These are phyloP conservation scores for Azolla pinnata DNA, from an alignment of 75 land plant genomes.

Conservation along the genomic window DNA sequence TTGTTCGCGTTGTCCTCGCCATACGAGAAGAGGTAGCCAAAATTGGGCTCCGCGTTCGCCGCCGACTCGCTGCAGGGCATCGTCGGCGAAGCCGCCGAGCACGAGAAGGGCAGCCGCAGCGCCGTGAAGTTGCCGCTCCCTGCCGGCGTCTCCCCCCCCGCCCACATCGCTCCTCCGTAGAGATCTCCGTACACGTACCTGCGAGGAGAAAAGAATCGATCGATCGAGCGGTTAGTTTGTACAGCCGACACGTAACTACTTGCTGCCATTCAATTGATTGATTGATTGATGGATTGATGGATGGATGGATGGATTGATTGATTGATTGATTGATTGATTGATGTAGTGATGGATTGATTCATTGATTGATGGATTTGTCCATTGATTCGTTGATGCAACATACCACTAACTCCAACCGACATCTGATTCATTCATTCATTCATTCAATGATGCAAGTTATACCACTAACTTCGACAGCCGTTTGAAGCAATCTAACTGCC, in stretches of 20 bases:
- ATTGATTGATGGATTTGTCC: no score
- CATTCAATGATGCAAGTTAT: no score
- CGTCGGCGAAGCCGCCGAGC: conserved; percentile 59
- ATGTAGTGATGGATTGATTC: no score
- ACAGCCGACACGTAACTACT: background rate
- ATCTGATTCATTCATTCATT: no score
- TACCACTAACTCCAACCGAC: no score
- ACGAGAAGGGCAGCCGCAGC: conserved; percentile 32
- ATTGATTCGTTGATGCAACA: no score
- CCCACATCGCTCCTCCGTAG: conserved; percentile 51
- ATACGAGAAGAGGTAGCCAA: conserved; percentile 50
- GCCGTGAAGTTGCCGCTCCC: conserved; percentile 60
- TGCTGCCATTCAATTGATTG: background rate
- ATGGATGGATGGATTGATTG: no score
- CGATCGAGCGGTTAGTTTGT: background rate
- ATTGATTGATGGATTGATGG: no score
- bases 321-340: no score
- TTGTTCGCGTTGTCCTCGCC: conserved; percentile 72
- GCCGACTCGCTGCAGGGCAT: conserved; percentile 36
- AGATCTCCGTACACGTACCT: conserved; percentile 81
- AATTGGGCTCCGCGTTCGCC: conserved; percentile 22
- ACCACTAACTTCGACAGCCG: no score
- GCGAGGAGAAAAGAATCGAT: conserved; percentile 5
- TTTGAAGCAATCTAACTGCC: no score
- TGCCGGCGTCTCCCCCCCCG: conserved; percentile 50